Base-by-base conservation (phyloP, 257 asterid genomes). In the Petrea volubilis region DNA sequence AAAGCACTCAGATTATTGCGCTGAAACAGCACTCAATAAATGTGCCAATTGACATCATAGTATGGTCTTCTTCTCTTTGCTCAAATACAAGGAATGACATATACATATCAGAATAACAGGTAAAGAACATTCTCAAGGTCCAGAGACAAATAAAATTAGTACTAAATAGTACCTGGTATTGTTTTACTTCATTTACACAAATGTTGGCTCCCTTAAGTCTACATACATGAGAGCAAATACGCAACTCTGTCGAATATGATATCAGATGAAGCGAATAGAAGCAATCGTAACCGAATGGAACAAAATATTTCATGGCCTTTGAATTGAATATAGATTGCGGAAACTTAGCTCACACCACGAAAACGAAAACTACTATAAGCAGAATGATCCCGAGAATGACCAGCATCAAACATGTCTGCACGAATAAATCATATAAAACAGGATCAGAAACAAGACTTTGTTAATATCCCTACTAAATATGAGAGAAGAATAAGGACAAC, bases 381-480 rank as follows among this genome's bases (percentile, higher is more conserved):
- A 87, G 73, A 29, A 77, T 70, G 67, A 82, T 85, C 51, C 85
- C 88, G 1, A 77, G 66, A 1, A 87, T 85, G 55, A 87, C 79
- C 79, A 83, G 76, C 74, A 82, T 61, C 78, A 87, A 76, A 53
- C 93, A 87, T 7, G 81, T 74, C 93, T 87, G 93, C 81, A 74
- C 52, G n/a, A 56, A 38, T 56, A 40, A 23, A 64, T 28, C 50
- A 28, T 0, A 17, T 49, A 47, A 27, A n/a, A 25, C 7, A 31
- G 18, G 24, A 55, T 56, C 24, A 64, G 50, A 28, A n/a, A 34
- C 31, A 28, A 15, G n/a, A 59, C 69, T 53, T 57, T 31, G 9
- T 40, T n/a, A n/a, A n/a, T 41, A 2, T 21, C 15, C 68, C 34
- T 21, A 31, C 6, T 21, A 41, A 41, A 52, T 28, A 6, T 21